Evolutionary conservation across 2,329 filamentous ascomycete genomes (phyloP), one percentile per base, ranked within the genome.

Genomic region (Cytospora chrysosperma): DNA sequence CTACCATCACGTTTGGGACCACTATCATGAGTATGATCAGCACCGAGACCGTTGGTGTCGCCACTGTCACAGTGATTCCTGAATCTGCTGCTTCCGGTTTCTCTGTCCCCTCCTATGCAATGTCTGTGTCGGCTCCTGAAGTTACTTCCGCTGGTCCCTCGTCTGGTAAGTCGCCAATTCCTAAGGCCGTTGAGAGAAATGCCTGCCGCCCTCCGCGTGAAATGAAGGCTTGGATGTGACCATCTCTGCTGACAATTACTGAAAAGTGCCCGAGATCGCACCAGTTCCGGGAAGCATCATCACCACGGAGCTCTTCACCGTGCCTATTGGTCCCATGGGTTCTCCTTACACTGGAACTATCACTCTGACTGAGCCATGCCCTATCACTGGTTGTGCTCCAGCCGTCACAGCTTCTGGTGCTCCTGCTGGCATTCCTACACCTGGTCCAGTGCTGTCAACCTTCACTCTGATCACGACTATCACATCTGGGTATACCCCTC

Each of bases 31-130:
- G 62, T 37, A 54, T 68, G 40, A 12, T 67, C 62, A 68, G 62
- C 62, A 68, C 65, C 28, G 61, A 63, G 27, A 66, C 67, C n/a
- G 61, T 69, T 3, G 59, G 63, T 47, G 55, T 62, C 30, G 55
- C 64, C 27, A 71, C 69, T 32, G 64, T 69, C 63, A 71, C 70
- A 6, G 53, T 71, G 40, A 40, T 66, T 37, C 61, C 58, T 26
- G 49, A 30, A 32, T 56, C 59, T 53, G 55, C 54, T n/a, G 21
- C 59, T 50, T 40, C 49, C 37, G 53, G 27, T 32, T 26, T 59
- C 47, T 60, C 64, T 57, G 43, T 30, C 24, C 53, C 55, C 19
- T 21, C 24, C 27, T 59, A 58, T 37, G 54, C 56, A 12, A 47
- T 40, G 21, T 62, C 43, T 26, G 30, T 60, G 19, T 62, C 62